Percentiles rank a stretch among this genome's conserved stretches.
Conservation (phyloP, 2,329 filamentous ascomycete genomes). For the Ascochyta clinopodiicola region DNA sequence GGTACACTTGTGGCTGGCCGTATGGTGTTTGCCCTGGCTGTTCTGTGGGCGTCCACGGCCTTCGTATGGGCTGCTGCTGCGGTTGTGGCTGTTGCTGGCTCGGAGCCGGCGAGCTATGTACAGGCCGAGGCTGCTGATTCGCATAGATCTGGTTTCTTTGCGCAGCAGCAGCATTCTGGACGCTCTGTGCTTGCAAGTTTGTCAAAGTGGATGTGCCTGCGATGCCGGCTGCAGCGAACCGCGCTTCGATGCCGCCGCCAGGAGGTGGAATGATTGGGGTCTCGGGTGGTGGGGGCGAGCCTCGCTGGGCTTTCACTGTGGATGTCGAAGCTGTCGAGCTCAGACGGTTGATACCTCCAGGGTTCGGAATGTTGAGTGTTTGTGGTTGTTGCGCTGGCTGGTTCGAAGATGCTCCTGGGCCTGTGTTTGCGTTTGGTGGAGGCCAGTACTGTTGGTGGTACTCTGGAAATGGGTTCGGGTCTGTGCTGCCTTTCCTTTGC, state of each 20-base stretch:
- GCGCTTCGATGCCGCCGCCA: constrained; percentile 83
- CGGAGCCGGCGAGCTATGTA: constrained; percentile 56
- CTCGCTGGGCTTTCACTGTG: constrained; percentile 88
- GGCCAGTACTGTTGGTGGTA: constrained; percentile 70
- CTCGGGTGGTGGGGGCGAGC: constrained; percentile 93
- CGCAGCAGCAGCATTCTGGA: constrained; percentile 80
- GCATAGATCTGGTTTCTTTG: constrained; percentile 81
- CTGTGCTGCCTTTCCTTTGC: constrained; percentile 44
- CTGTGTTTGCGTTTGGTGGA: constrained; percentile 38
- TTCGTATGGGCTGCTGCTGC: constrained; percentile 52
- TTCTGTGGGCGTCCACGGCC: constrained; percentile 96
- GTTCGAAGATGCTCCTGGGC: constrained; percentile 24
- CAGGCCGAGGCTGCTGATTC: constrained; percentile 52
- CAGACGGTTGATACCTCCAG: constrained; percentile 64
- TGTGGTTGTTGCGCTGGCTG: constrained; percentile 32
- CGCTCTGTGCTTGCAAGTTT: constrained; percentile 75
- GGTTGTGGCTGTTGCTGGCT: constrained; percentile 38
- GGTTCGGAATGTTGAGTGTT: constrained; percentile 60
- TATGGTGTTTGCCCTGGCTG: constrained; percentile 84
- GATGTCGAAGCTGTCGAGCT: constrained; percentile 90
- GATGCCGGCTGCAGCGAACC: constrained; percentile 90
- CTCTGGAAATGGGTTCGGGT: constrained; percentile 55
- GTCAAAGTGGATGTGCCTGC: constrained; percentile 83
- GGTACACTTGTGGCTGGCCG: constrained; percentile 89
- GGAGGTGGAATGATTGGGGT: constrained; percentile 82